Conservation (phyloP, 306 rosid species). For the Glycine soja region DNA sequence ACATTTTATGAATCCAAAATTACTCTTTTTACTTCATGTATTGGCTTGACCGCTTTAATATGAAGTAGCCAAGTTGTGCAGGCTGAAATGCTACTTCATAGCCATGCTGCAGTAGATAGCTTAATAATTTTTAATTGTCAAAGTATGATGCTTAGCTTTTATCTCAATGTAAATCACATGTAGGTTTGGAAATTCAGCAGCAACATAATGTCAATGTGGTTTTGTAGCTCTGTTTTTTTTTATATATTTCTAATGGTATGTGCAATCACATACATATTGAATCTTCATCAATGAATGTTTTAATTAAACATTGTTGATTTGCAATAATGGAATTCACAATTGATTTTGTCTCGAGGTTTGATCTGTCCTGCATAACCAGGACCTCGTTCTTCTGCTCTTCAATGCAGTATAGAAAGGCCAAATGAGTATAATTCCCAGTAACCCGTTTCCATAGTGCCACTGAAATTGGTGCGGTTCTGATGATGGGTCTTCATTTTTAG, state of each 20-base stretch:
- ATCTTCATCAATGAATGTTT: slow-evolving; percentile 20
- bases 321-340: not conserved
- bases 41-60: too few species aligned
- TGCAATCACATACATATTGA: not conserved
- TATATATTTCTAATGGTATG: not conserved
- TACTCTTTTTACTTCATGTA: too few species aligned
- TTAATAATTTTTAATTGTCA: slow-evolving; percentile 26
- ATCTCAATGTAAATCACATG: too few species aligned
- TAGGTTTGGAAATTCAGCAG: slow-evolving; percentile 19
- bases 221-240: not conserved
- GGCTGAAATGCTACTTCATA: too few species aligned
- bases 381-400: too few species aligned
- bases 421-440: not conserved
- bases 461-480: slow-evolving; percentile 57
- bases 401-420: too few species aligned
- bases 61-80: too few species aligned
- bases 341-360: not conserved
- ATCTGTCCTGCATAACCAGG: not conserved
- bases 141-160: not conserved
- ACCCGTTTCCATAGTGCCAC: slow-evolving; percentile 55
- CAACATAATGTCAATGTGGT: not conserved
- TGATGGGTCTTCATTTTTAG: slow-evolving; percentile 56
- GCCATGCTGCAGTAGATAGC: not conserved
- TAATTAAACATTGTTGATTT: slow-evolving; percentile 5
- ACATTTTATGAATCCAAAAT: too few species aligned